Conservation (phyloP, 1,139 yeast species). For the Saccharomyces hybrid region DNA sequence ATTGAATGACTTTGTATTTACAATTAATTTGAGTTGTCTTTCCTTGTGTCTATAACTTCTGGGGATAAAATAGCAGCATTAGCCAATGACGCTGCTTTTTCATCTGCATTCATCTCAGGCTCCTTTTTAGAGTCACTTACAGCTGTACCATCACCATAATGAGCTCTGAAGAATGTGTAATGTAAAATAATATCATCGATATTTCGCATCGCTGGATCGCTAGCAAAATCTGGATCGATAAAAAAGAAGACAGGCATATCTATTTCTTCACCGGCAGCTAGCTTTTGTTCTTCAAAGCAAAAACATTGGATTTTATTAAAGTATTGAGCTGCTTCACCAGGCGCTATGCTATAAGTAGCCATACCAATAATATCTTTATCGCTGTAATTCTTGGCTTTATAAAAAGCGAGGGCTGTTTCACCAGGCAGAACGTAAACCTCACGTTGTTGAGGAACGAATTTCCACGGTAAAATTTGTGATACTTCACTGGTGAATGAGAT, state of each 20-base stretch:
- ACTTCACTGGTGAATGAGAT: conserved; percentile 88
- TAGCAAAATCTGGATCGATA: conserved; percentile 94
- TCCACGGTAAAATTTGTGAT: conserved; percentile 91
- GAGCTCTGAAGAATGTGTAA: conserved; percentile 76
- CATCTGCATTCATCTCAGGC: conserved; percentile 8
- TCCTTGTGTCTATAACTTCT: conserved; percentile 6
- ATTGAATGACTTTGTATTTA: background rate
- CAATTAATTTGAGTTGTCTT: background rate
- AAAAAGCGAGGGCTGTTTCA: conserved; percentile 94
- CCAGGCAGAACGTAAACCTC: conserved; percentile 95
- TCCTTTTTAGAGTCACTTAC: conserved; percentile 18
- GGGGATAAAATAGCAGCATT: conserved; percentile 16
- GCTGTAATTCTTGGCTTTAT: conserved; percentile 80
- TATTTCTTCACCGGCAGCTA: conserved; percentile 94
- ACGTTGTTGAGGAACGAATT: conserved; percentile 86
- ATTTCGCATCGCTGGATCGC: conserved; percentile 88
- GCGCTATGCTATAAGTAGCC: conserved; percentile 96
- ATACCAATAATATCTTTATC: conserved; percentile 91
- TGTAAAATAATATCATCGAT: conserved; percentile 86
- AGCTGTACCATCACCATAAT: conserved; percentile 33
- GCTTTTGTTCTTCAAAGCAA: conserved; percentile 93
- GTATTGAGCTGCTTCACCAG: conserved; percentile 93
- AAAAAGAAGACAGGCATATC: conserved; percentile 99
- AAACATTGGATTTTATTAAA: conserved; percentile 96
- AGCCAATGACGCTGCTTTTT: conserved; percentile 12